Evolutionary conservation across 805 yeast genomes (phyloP).

Genomic region (Peterozyma xylosa): DNA sequence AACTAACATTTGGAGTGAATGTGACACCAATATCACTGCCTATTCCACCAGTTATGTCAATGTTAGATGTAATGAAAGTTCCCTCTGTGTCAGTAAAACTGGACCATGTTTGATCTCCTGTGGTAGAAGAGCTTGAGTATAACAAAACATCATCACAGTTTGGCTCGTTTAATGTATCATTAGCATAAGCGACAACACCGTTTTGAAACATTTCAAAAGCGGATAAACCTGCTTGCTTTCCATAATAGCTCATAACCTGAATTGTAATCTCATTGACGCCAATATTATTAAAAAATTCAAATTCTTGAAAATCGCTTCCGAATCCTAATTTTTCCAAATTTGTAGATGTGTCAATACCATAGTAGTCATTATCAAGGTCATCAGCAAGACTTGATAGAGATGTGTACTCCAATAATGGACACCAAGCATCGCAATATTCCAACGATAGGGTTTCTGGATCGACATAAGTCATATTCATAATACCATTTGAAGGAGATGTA

Average conservation of each 20-base stretch:
- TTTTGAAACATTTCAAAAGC: constrained; percentile 69
- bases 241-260: constrained; percentile 61
- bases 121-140: constrained; percentile 10
- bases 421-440: constrained; percentile 76
- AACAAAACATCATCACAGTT: constrained; percentile 34
- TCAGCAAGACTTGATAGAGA: constrained; percentile 23
- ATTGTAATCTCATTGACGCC: constrained; percentile 55
- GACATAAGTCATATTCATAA: constrained; percentile 83
- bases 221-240: constrained; percentile 56
- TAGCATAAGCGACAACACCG: constrained; percentile 61
- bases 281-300: constrained; percentile 66
- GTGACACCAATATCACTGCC: constrained; percentile 30
- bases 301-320: constrained; percentile 62
- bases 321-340: constrained; percentile 20
- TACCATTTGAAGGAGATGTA: constrained; percentile 75
- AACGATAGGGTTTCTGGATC: constrained; percentile 62
- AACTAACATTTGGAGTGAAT: constrained; percentile 61
- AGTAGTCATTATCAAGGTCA: constrained; percentile 12
- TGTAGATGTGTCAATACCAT: constrained; percentile 8
- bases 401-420: constrained; percentile 54
- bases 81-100: constrained; percentile 9
- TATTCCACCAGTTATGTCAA: constrained; percentile 17
- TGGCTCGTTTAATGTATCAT: constrained; percentile 62
- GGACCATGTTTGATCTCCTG: constrained; percentile 16
- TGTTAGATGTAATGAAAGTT: constrained; percentile 17